A percentile compares a stretch with the other conserved stretches of the same genome.
Conservation (phyloP, 306 rosid species). For the Gillenia trifoliata region DNA sequence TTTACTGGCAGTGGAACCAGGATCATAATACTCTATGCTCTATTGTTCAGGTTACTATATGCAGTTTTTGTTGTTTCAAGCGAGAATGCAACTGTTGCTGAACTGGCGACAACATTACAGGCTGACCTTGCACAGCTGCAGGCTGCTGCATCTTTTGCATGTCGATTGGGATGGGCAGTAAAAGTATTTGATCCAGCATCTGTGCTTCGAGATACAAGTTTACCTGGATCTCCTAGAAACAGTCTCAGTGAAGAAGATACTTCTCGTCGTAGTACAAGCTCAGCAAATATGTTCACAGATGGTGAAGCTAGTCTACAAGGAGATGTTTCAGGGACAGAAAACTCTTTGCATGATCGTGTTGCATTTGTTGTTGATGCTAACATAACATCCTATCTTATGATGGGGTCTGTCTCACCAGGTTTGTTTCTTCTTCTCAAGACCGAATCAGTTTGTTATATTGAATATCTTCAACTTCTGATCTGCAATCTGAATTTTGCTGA, state of each 20-base stretch:
- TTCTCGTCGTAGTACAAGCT: conserved; percentile 43
- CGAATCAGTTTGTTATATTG: neutral
- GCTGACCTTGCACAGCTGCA: conserved; percentile 79
- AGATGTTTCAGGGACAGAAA: conserved; percentile 51
- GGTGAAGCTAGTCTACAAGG: conserved; percentile 61
- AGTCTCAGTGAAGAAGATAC: conserved; percentile 52
- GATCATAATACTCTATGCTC: conserved; percentile 22
- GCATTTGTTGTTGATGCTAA: conserved; percentile 95
- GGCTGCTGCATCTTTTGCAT: conserved; percentile 91
- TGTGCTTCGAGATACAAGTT: conserved; percentile 52
- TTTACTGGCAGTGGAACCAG: conserved; percentile 2
- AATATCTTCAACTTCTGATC: neutral
- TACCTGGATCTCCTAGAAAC: conserved; percentile 56
- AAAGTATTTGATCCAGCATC: conserved; percentile 78
- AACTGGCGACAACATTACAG: conserved; percentile 83
- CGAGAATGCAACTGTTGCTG: conserved; percentile 84
- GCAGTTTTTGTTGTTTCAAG: conserved; percentile 98
- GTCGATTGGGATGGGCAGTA: conserved; percentile 89
- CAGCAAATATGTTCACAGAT: conserved; percentile 41
- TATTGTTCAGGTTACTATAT: conserved; percentile 64
- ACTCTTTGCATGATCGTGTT: conserved; percentile 59
- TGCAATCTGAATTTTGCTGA: neutral
- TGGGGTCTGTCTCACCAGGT: conserved; percentile 99
- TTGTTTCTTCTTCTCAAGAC: conserved; percentile 29
- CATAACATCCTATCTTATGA: conserved; percentile 96